Evolutionary conservation across 1,284 basidiomycete species (phyloP).

Genomic region (Ceratobasidium theobromae): DNA sequence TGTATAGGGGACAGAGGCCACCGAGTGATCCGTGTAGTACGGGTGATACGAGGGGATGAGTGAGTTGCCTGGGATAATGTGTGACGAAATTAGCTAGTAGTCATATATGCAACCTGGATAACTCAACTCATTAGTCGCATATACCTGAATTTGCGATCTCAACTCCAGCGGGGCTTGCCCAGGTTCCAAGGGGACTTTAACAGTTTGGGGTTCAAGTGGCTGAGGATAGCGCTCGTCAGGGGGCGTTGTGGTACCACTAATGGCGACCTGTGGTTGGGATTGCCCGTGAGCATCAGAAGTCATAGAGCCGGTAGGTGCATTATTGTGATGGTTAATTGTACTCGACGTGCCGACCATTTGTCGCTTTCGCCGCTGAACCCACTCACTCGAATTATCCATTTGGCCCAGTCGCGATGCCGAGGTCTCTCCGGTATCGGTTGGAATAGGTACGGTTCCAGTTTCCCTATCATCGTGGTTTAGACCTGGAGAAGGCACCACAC

Average conservation of each 20-base stretch:
- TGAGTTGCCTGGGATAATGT: slow-evolving; percentile 51
- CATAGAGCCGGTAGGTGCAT: not conserved
- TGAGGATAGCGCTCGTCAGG: slow-evolving; percentile 17
- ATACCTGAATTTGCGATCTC: slow-evolving; percentile 26
- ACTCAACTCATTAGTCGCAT: slow-evolving; percentile 30
- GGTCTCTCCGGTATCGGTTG: slow-evolving; percentile 14
- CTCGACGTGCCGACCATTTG: not conserved
- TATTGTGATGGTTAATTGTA: not conserved
- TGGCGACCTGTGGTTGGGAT: not conserved
- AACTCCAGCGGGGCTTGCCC: slow-evolving; percentile 27
- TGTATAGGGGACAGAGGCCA: slow-evolving; percentile 82
- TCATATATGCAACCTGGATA: not conserved
- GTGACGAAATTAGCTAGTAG: not conserved
- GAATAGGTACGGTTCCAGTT: slow-evolving; percentile 20
- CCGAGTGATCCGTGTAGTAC: slow-evolving; percentile 77
- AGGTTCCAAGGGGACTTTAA: slow-evolving; percentile 21
- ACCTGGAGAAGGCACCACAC: not conserved
- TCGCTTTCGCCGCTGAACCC: slow-evolving; percentile 9
- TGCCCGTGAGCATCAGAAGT: not conserved
- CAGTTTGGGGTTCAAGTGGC: not conserved
- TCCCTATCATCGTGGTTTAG: not conserved
- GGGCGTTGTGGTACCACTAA: slow-evolving; percentile 20
- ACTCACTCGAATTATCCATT: slow-evolving; percentile 24
- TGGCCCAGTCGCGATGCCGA: not conserved
- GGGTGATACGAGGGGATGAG: slow-evolving; percentile 86